These are phyloP conservation scores for Boletus tylopilopsis DNA, from an alignment of 768 basidiomycete species.

Conservation along the genomic window DNA sequence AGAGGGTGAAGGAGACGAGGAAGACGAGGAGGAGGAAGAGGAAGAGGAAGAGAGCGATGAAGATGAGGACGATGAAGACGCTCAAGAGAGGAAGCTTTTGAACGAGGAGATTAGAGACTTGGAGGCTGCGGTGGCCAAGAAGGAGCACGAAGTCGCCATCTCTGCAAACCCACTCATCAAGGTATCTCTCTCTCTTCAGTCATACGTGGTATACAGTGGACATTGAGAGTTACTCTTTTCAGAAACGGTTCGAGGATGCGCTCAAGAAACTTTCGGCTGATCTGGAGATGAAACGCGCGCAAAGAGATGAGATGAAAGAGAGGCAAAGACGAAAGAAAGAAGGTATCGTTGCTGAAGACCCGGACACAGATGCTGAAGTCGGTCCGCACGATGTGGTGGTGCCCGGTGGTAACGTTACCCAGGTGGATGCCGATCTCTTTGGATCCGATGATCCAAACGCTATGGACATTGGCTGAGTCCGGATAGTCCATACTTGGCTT, in stretches of 20 bases:
- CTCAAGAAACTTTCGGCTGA: slow-evolving; percentile 84
- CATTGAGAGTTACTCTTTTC: slow-evolving; percentile 3
- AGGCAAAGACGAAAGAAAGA: slow-evolving; percentile 68
- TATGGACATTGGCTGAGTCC: slow-evolving; percentile 31
- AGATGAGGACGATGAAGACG: slow-evolving; percentile 79
- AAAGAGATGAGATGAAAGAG: slow-evolving; percentile 78
- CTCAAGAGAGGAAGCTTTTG: slow-evolving; percentile 72
- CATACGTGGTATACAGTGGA: neutral
- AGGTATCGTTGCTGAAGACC: slow-evolving; percentile 45
- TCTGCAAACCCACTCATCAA: slow-evolving; percentile 86
- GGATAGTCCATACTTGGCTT: neutral
- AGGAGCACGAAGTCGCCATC: slow-evolving; percentile 75
- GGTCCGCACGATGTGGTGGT: slow-evolving; percentile 36
- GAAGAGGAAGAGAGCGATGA: slow-evolving; percentile 49
- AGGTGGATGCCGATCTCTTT: slow-evolving; percentile 37
- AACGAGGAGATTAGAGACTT: slow-evolving; percentile 89
- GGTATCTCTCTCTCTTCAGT: slow-evolving; percentile 38
- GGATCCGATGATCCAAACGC: slow-evolving; percentile 43
- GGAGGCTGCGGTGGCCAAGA: slow-evolving; percentile 84
- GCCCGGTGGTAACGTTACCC: slow-evolving; percentile 20
- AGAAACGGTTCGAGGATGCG: slow-evolving; percentile 94
- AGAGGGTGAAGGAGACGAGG: too few relatives aligned
- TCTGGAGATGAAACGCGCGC: slow-evolving; percentile 77
- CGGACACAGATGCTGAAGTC: slow-evolving; percentile 39
- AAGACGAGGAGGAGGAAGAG: slow-evolving; percentile 58